Base-by-base conservation (phyloP, 805 yeast genomes). In the Kazachstania psychrophila region DNA sequence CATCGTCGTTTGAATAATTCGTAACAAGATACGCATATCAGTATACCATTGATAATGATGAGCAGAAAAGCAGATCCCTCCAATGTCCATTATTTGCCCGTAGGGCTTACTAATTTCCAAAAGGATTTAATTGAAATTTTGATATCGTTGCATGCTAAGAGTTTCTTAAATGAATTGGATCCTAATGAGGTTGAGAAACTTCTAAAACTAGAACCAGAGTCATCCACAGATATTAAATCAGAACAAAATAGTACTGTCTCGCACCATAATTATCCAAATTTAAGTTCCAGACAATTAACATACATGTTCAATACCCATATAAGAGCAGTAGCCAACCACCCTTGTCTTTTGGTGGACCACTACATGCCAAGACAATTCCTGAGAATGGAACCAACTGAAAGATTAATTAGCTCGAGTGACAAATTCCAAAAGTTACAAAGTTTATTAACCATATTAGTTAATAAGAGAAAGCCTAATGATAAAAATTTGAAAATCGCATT, bases 271-370 rank as follows among this genome's bases (percentile, higher is more conserved):
- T 54, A 70, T n/a, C 50, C 53, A 10, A 24, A 37, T 55, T 62
- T 28, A 47, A 73, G 38, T 51, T 72, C 38, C 54, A 64, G 30
- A 18, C 61, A 57, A 38, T 34, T 57, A 39, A 51, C 48, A 14
- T 51, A 50, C 28, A 37, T 56, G 40, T 45, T 57, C 5, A 50
- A 52, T 30, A 43, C 48, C 6, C 76, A 71, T 45, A 51, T 78
- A 4, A 50, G 64, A 25, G 66, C 69, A n/a, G 58, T 77, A 0
- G 62, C 71, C 3, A 75, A 71, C 47, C 88, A 83, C 56, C 85
- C 89, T 2, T 74, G 79, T 28, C 58, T 83, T 27, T 54, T 83
- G 29, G 88, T 82, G 22, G 83, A 80, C 45, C 92, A 83, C 55
- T 83, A 75, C 47, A 76, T 81, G 54, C 87, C 92, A 6, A 75